Evolutionary conservation across 441 rosid genomes (phyloP), one percentile per base, ranked within the genome.

Genomic region (Gossypium lobatum): DNA sequence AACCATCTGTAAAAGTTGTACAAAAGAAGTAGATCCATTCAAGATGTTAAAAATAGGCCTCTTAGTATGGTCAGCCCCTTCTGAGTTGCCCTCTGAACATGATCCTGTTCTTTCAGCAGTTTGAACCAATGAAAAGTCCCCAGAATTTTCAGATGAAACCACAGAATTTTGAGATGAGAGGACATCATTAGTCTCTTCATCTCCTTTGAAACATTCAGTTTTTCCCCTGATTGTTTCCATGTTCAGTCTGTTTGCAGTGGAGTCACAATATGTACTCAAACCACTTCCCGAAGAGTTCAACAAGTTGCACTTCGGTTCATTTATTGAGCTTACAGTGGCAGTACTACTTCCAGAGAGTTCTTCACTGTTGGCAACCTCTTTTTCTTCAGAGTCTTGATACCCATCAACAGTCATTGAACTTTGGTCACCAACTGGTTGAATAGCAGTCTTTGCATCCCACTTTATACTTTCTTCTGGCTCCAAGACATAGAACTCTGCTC

Each of bases 101-200:
- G 85, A 82, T 75, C 80, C 86, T 79, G 76, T 81, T 82, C 87
- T 84, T 60, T 89, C 89, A 69, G 74, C 82, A 70, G 73, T 68
- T 80, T 87, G 83, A 79, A 74, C 77, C 78, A 73, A 68, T 60
- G 84, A 77, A 71, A 78, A 75, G 64, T 82, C 78, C 67, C 70
- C 20, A 17, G 92, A 85, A 68, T 80, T 78, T 53, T 84, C 93
- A 73, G 85, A 82, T 73, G 93, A 84, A 75, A 84, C n/a, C 48
- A 73, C 82, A n/a, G 96, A 89, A 78, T 81, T 88, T 72, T 87
- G 92, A 75, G 86, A 86, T 31, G 87, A 86, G 71, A 80, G 1
- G 17, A 58, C 72, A 69, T 81, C 80, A 34, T 62, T 61, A 64
- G 75, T 73, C 76, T 76, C 73, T 37, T 62, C 64, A 23, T 79